Percentiles rank a stretch among this genome's conserved stretches.
These are phyloP conservation scores for Hydnomerulius pinastri DNA, from an alignment of 768 basidiomycete species.

Conservation along the genomic window DNA sequence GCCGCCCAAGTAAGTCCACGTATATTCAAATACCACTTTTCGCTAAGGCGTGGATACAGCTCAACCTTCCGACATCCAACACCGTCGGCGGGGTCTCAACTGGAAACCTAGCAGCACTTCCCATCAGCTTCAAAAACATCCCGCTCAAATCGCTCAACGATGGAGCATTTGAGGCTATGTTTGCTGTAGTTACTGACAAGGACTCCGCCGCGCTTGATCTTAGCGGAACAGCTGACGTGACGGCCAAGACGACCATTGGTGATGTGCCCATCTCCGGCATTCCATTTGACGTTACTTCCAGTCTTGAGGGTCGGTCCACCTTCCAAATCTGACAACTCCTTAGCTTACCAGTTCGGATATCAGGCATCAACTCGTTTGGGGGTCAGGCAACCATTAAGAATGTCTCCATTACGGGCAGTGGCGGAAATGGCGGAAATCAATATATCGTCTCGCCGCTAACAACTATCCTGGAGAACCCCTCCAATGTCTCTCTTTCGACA, in stretches of 20 bases:
- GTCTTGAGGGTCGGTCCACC: conserved; percentile 46
- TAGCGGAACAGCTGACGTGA: conserved; percentile 58
- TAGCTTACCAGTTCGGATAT: background rate
- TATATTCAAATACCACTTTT: background rate
- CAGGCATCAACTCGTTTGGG: conserved; percentile 64
- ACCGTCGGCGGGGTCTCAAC: conserved; percentile 67
- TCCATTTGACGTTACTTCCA: conserved; percentile 59
- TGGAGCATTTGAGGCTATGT: conserved; percentile 54
- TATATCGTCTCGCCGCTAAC: conserved; percentile 61
- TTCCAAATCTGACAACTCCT: background rate
- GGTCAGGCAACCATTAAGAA: conserved; percentile 53
- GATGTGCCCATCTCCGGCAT: conserved; percentile 66
- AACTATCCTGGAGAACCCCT: conserved; percentile 62
- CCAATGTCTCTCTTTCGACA: conserved; percentile 64
- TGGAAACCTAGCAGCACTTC: conserved; percentile 62
- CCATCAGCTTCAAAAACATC: conserved; percentile 56
- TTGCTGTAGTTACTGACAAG: conserved; percentile 58
- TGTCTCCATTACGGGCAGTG: conserved; percentile 63
- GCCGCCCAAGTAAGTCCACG: conserved; percentile 50
- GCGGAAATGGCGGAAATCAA: conserved; percentile 59
- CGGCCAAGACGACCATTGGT: conserved; percentile 63
- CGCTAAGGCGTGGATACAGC: conserved; percentile 33
- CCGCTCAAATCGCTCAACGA: conserved; percentile 59
- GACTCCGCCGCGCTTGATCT: conserved; percentile 47
- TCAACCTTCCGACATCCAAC: conserved; percentile 49